Base-by-base conservation (phyloP, 2,329 filamentous ascomycete genomes). In the Exophiala xenobiotica region DNA sequence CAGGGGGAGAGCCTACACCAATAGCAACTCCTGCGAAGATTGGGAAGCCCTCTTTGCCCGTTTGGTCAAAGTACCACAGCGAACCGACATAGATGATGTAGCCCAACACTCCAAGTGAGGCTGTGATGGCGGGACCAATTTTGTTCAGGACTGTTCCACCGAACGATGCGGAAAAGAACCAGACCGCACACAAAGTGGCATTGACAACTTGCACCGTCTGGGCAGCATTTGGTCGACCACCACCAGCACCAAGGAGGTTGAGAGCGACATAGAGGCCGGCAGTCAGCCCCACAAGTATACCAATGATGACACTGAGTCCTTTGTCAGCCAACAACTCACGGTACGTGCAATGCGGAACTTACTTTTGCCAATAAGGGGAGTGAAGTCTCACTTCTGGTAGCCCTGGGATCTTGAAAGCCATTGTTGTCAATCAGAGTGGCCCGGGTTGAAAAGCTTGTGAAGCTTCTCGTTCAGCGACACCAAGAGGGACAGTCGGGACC, bases 321-420 rank as follows among this genome's bases (percentile, higher is more conserved):
- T n/a, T 12, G 27, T 23, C 26, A 29, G 37, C 33, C 23, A 23
- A 39, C 45, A 27, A 37, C 16, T 49, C 38, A 19, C 35, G 44
- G 12, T 35, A 43, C 7, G 27, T 19, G n/a, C 14, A 40, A 24
- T 38, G 19, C 26, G 26, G 19, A 26, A 49, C 47, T 43, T 38
- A 43, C 47, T 49, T 49, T 27, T 49, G 47, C 47, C 47, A 49
- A 14, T 44, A 49, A 22, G 47, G 47, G 9, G 47, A 49, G 22
- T 49, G 24, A 14, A 49, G 38, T 12, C 39, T 40, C 22, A 49
- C 18, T 12, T 24, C 26, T 35, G 47, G 47, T 16, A 44, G 26
- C 9, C 38, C 38, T 35, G 47, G 47, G 20, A 39, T 72, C 37
- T 39, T 39, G 37, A 39, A 39, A 39, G 8, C 37, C 37, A 39